Conservation (phyloP, 768 basidiomycete genomes). For the Trametes punicea region DNA sequence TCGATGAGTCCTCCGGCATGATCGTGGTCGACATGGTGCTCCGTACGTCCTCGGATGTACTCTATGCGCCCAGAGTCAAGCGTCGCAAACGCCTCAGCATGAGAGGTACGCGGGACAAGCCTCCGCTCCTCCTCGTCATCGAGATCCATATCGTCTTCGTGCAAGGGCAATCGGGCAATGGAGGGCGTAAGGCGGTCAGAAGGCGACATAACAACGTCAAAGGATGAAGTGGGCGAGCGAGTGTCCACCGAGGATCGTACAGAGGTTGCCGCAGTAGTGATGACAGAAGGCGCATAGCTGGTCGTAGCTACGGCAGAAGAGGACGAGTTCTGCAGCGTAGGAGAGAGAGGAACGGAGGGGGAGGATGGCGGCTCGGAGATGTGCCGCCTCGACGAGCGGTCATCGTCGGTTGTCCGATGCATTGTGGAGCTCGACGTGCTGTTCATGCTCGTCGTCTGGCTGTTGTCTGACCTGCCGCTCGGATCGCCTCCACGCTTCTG, state of each 20-base stretch:
- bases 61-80: conserved; percentile 32
- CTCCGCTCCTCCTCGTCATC: conserved; percentile 27
- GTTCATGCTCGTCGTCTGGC: conserved; percentile 21
- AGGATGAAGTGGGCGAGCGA: conserved; percentile 12
- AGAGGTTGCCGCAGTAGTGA: conserved; percentile 4
- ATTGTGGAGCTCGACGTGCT: conserved; percentile 15
- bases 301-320: conserved; percentile 9
- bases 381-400: conserved; percentile 10
- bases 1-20: conserved; percentile 18
- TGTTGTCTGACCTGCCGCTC: conserved; percentile 8
- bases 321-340: conserved; percentile 8
- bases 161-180: conserved; percentile 6
- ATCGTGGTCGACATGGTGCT: conserved; percentile 22
- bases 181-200: conserved; percentile 5
- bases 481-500: not conserved
- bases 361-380: conserved; percentile 4
- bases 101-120: conserved; percentile 29
- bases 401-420: conserved; percentile 10
- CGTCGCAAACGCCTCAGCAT: conserved; percentile 36
- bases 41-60: conserved; percentile 21
- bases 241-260: conserved; percentile 8
- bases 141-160: conserved; percentile 12
- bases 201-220: conserved; percentile 5
- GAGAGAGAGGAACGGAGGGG: conserved; percentile 18
- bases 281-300: conserved; percentile 16